These are phyloP conservation scores for Fusarium paranaense DNA, from an alignment of 2,329 filamentous ascomycete species.

Conservation along the genomic window DNA sequence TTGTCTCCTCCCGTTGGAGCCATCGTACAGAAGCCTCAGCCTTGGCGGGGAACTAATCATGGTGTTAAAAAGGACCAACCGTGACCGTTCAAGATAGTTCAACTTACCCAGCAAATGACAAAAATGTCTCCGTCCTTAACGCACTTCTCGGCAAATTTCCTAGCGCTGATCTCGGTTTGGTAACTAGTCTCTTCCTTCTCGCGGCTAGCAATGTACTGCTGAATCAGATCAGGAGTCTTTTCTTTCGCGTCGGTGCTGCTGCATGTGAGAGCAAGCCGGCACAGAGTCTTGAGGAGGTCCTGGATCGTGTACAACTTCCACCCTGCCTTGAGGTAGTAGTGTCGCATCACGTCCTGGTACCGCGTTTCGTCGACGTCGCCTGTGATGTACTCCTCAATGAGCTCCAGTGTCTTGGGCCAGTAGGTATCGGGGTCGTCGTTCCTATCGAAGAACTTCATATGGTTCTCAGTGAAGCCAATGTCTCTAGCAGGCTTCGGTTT, in stretches of 20 bases:
- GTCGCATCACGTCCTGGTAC: constrained; percentile 90
- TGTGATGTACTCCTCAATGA: constrained; percentile 88
- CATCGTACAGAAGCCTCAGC: constrained; percentile 79
- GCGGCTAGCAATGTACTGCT: constrained; percentile 85
- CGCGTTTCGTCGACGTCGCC: constrained; percentile 84
- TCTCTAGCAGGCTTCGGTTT: constrained; percentile 84
- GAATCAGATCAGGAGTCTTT: constrained; percentile 90
- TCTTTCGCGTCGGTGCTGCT: constrained; percentile 90
- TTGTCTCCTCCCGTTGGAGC: constrained; percentile 75
- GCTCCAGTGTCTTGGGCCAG: constrained; percentile 85
- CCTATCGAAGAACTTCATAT: constrained; percentile 80
- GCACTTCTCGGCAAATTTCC: constrained; percentile 92
- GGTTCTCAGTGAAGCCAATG: constrained; percentile 85
- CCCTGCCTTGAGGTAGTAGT: constrained; percentile 90
- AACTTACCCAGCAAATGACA: constrained; percentile 87
- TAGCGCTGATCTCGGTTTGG: constrained; percentile 87
- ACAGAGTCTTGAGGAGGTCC: constrained; percentile 84
- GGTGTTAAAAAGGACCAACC: constrained; percentile 47
- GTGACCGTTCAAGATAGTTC: not conserved
- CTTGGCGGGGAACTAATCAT: constrained; percentile 71
- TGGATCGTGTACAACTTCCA: constrained; percentile 96
- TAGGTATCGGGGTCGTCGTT: constrained; percentile 73
- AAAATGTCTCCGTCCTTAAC: constrained; percentile 95
- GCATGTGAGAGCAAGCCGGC: constrained; percentile 84
- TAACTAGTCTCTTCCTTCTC: constrained; percentile 88